phyloP scores from a whole-genome alignment of 352 stramenopile species.

The Phytophthora cactorum region DNA sequence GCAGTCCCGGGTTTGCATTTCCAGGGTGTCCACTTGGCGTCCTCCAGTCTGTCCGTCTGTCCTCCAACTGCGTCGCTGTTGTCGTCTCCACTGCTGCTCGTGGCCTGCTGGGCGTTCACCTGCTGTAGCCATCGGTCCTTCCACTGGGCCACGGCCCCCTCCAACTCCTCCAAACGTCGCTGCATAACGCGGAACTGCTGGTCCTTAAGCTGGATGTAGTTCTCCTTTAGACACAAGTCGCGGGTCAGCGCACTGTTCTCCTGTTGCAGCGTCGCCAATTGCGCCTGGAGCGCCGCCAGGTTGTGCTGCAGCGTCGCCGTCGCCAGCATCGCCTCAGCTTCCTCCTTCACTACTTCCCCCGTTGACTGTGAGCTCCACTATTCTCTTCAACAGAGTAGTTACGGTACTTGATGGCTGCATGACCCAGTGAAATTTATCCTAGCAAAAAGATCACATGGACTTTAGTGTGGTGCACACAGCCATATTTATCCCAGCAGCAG shows the following conservation, averaged over 20 bases:
- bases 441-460: too few species aligned
- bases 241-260: constrained; percentile 70
- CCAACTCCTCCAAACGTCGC: constrained; percentile 68
- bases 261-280: constrained; percentile 63
- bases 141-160: constrained; percentile 59
- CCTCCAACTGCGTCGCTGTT: constrained; percentile 5
- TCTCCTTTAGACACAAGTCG: constrained; percentile 72
- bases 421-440: too few species aligned
- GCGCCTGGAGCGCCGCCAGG: constrained; percentile 60
- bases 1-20: constrained; percentile 32
- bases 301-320: constrained; percentile 65
- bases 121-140: constrained; percentile 75
- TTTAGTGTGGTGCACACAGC: too few species aligned
- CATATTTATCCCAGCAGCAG: too few species aligned
- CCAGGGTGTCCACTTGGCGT: constrained; percentile 44
- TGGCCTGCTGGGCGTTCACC: constrained; percentile 32
- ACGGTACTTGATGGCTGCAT: too few species aligned
- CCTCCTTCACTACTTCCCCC: too few species aligned
- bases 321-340: constrained; percentile 13
- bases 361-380: too few species aligned
- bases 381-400: too few species aligned
- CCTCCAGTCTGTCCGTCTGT: constrained; percentile 13
- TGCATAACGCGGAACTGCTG: constrained; percentile 82
- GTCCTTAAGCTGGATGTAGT: constrained; percentile 76
- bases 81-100: not conserved